Base-by-base conservation (phyloP, 169 alveolate genomes). In the Plasmodium gonderi region DNA sequence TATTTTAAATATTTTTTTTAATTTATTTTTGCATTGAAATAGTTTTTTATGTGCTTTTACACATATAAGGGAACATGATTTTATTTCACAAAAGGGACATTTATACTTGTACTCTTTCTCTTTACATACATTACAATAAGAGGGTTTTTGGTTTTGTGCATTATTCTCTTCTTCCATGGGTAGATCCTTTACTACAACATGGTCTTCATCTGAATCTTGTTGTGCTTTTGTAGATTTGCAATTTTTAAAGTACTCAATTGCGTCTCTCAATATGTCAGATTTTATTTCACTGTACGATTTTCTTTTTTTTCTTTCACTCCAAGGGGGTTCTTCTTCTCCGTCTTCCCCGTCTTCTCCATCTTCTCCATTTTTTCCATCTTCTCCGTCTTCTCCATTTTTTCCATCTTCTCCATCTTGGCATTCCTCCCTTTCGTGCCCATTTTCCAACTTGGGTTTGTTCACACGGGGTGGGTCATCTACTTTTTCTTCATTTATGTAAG, bases 1-100 rank as follows among this genome's bases (percentile, higher is more conserved):
- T 29, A 82, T 20, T 68, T 82, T 82, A 1, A 82, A 67, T 17
- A 54, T 69, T 67, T 82, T 82, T 82, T 82, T 82, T 72, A 82
- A 82, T 31, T 82, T 82, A 68, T 82, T 68, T 44, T 29, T 68
- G 20, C 91, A 82, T 5, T 82, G 49, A 68, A 68, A 68, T 1
- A 82, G 5, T 29, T 45, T 82, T 82, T 82, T 82, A 74, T 82
- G 91, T 26, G 14, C 54, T 51, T 82, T 82, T 44, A 79, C 74
- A 82, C 91, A 82, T 7, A 12, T 33, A 54, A 82, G 75, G 29
- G 78, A 82, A 29, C 91, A 82, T 12, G 80, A n/a, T 0, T 20
- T 31, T 0, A 40, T 54, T 45, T 82, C 91, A 68, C 91, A 82
- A 74, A 54, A 82, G 29, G 91, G 91, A 14, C 91, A 82, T 45